A percentile compares a stretch with the other conserved stretches of the same genome.
Evolutionary conservation across 2,329 filamentous ascomycete genomes (phyloP).

Genomic region (Fusarium sp.): DNA sequence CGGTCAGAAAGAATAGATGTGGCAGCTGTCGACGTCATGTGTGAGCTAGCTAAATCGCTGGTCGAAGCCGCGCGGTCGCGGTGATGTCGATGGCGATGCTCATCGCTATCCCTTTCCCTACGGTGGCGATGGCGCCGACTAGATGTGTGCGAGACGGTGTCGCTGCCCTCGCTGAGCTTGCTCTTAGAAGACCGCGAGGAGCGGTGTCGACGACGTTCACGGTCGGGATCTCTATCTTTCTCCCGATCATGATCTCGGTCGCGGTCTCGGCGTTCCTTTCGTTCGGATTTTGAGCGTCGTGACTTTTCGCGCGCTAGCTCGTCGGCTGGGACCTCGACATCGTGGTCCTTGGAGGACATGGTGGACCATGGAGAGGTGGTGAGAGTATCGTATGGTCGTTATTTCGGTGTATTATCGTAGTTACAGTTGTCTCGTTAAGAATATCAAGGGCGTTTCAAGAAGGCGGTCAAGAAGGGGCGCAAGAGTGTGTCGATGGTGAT

Average conservation of each 20-base stretch:
- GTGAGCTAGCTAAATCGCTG: conserved; percentile 64
- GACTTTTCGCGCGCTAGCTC: conserved; percentile 58
- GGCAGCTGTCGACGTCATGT: conserved; percentile 58
- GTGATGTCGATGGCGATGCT: conserved; percentile 48
- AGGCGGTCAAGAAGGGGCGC: conserved; percentile 34
- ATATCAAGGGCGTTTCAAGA: conserved; percentile 33
- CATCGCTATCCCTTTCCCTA: conserved; percentile 55
- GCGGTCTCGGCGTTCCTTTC: conserved; percentile 56
- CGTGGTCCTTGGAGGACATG: conserved; percentile 61
- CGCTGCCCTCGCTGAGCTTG: conserved; percentile 59
- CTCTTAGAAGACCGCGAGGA: conserved; percentile 60
- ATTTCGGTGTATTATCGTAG: conserved; percentile 14
- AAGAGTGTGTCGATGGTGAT: conserved; percentile 14
- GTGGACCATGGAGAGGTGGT: conserved; percentile 49
- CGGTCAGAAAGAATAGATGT: conserved; percentile 56
- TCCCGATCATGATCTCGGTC: conserved; percentile 54
- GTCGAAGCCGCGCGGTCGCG: conserved; percentile 55
- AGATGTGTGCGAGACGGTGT: conserved; percentile 58
- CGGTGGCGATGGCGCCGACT: conserved; percentile 53
- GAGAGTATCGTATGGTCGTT: conserved; percentile 18
- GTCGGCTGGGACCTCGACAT: conserved; percentile 57
- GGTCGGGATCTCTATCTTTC: conserved; percentile 53
- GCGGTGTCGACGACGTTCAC: conserved; percentile 56
- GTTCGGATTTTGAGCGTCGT: conserved; percentile 58
- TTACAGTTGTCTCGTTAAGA: conserved; percentile 27